A percentile compares a stretch with the other conserved stretches of the same genome.
phyloP scores from a whole-genome alignment of 1,139 yeast genomes.

The Schwanniomyces etchellsii region DNA sequence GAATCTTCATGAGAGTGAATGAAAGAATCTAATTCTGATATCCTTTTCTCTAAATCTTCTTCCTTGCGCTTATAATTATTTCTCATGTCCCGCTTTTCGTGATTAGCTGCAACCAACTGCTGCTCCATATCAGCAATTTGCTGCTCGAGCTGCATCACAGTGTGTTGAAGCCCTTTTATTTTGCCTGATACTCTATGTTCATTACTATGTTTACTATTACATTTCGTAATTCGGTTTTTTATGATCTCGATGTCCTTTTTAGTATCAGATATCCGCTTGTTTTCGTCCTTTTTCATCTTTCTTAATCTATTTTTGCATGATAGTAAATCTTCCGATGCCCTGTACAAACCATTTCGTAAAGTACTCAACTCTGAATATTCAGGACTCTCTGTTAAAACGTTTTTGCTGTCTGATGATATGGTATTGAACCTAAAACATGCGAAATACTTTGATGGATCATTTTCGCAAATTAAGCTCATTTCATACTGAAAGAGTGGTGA shows the following conservation, averaged over 20 bases:
- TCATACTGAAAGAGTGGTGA: conserved; percentile 68
- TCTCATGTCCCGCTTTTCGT: conserved; percentile 14
- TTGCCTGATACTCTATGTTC: conserved; percentile 33
- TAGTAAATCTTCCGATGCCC: conserved; percentile 52
- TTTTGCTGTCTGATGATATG: conserved; percentile 24
- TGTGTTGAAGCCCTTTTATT: conserved; percentile 37
- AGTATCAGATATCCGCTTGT: conserved; percentile 46
- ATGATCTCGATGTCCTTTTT: conserved; percentile 55
- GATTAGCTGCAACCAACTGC: conserved; percentile 14
- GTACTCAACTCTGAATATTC: conserved; percentile 51
- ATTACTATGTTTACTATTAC: conserved; percentile 14
- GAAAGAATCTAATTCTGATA: conserved; percentile 18
- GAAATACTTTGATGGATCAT: conserved; percentile 17
- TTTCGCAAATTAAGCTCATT: conserved; percentile 44
- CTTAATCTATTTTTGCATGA: conserved; percentile 47
- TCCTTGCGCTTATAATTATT: conserved; percentile 17
- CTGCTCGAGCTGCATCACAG: conserved; percentile 34
- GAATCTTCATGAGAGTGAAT: conserved; percentile 22
- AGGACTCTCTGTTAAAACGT: conserved; percentile 30
- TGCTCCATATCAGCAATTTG: conserved; percentile 26
- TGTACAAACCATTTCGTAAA: conserved; percentile 55
- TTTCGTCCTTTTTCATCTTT: conserved; percentile 59
- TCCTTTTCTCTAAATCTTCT: conserved; percentile 13
- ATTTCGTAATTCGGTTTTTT: conserved; percentile 42
- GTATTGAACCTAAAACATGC: conserved; percentile 29